Base-by-base conservation (phyloP, 2,329 filamentous ascomycete genomes). In the Bipolaris zeicola region DNA sequence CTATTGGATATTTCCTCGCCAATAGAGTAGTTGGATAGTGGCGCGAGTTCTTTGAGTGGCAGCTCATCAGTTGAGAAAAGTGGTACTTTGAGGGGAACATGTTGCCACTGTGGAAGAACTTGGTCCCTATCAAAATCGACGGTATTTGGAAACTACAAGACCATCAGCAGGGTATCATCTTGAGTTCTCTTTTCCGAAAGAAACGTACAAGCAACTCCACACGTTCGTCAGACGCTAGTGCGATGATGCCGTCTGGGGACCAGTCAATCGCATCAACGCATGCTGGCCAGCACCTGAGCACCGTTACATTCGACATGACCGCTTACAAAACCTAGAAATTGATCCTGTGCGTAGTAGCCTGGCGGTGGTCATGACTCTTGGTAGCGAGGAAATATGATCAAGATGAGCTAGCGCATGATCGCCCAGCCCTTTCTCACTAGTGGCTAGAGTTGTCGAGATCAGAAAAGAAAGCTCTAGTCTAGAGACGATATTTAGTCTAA, bases 1-100 rank as follows among this genome's bases (percentile, higher is more conserved):
- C 82, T 82, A 2, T 74, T 65, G 0, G 85, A 87, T 50, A 85
- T 80, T 65, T 88, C 85, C 60, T 85, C 83, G 2, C 84, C 85
- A 22, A 87, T 66, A 0, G 85, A 87, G 64, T 83, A 84, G 16
- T 78, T 72, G 13, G 76, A 64, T 28, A 80, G 76, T 11, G 78
- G 74, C 14, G 81, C 77, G 8, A 83, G 80, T 10, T 79, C 69
- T 48, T 80, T 78, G 18, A 75, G 60, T 3, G 78, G 76, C 1
- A 80, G 57, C 65, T 87, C 85, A 6, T 75, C 70, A 10, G 73
- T 66, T 1, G 80, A 82, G 68, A 87, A 87, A 50, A 78, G 67
- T 61, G 84, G 84, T 50, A 78, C 78, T 41, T 77, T 77, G 52
- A 87, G 71, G 26, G 73, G 65, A 18, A 77, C 64, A 28, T 71